phyloP scores from a whole-genome alignment of 2,329 filamentous ascomycete species.

The Fusarium proliferatum region DNA sequence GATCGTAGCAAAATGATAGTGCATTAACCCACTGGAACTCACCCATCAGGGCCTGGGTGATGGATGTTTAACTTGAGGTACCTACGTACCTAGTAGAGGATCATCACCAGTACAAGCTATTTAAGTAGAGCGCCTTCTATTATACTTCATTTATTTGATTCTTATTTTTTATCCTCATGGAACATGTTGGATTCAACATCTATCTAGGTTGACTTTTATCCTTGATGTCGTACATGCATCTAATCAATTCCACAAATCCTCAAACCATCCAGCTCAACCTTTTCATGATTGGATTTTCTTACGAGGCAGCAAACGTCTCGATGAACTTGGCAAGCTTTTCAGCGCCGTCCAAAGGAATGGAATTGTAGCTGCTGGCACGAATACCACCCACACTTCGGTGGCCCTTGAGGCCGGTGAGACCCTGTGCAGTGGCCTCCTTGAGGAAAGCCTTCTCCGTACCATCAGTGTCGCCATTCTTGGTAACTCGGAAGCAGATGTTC shows the following conservation, averaged over 20 bases:
- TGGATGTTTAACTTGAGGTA: neutral
- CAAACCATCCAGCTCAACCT: neutral
- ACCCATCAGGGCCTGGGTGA: neutral
- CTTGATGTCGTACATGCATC: neutral
- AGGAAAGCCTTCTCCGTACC: constrained; percentile 85
- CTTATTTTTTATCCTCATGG: neutral
- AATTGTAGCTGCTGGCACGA: constrained; percentile 89
- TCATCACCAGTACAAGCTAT: neutral
- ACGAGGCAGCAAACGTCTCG: constrained; percentile 57
- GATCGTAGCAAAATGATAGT: neutral
- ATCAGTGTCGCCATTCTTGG: constrained; percentile 67
- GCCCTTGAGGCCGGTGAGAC: constrained; percentile 85
- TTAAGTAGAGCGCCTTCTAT: neutral
- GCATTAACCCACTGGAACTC: neutral
- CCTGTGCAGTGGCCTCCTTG: constrained; percentile 72
- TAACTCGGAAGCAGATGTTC: constrained; percentile 93
- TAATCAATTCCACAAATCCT: neutral
- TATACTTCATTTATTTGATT: neutral
- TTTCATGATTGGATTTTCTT: too few species aligned
- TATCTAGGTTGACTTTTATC: constrained; percentile 16
- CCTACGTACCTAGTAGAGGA: too few species aligned
- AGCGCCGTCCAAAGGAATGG: constrained; percentile 74
- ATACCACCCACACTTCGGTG: constrained; percentile 80
- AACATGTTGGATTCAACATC: constrained; percentile 41
- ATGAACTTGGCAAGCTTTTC: constrained; percentile 76